Conservation (phyloP, 495 filamentous ascomycete genomes). For the Podospora appendiculata region DNA sequence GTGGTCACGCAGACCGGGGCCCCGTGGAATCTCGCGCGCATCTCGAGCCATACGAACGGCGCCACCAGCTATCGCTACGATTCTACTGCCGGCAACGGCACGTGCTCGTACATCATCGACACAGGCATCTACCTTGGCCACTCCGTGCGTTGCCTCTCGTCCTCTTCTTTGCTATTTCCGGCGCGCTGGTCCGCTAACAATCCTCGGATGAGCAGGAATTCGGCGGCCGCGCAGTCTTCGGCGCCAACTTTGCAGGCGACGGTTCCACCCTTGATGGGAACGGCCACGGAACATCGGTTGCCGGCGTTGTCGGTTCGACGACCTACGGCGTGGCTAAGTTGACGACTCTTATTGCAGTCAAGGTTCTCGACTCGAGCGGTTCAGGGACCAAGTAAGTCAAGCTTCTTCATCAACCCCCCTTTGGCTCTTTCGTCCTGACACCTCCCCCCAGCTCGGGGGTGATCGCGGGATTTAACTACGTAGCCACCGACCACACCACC, state of each 20-base stretch:
- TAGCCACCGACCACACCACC: constrained; percentile 23
- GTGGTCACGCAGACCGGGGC: constrained; percentile 39
- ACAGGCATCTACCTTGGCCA: constrained; percentile 51
- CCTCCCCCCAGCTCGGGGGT: constrained; percentile 15
- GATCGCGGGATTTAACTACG: constrained; percentile 40
- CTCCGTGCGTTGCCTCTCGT: constrained; percentile 22
- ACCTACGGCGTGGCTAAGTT: constrained; percentile 62
- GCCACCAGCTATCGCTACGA: constrained; percentile 51
- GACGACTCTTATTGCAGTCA: constrained; percentile 55
- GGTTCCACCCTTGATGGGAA: constrained; percentile 28
- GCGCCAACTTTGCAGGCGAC: constrained; percentile 28
- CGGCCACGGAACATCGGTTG: constrained; percentile 55
- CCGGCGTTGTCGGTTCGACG: constrained; percentile 53
- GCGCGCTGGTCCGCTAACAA: background rate
- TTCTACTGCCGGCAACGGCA: constrained; percentile 46
- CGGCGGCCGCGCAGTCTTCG: constrained; percentile 43
- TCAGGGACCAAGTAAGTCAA: constrained; percentile 28
- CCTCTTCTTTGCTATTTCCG: constrained; percentile 1
- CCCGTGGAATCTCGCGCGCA: constrained; percentile 51
- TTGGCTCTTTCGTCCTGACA: background rate
- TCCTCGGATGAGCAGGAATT: constrained; percentile 31
- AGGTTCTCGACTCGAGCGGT: constrained; percentile 48
- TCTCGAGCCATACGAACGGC: constrained; percentile 46
- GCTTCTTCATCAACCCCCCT: background rate
- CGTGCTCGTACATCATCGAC: constrained; percentile 54